These are phyloP conservation scores for Mesembryanthemum crystallinum DNA, from an alignment of 148 eudicot species.

Conservation along the genomic window DNA sequence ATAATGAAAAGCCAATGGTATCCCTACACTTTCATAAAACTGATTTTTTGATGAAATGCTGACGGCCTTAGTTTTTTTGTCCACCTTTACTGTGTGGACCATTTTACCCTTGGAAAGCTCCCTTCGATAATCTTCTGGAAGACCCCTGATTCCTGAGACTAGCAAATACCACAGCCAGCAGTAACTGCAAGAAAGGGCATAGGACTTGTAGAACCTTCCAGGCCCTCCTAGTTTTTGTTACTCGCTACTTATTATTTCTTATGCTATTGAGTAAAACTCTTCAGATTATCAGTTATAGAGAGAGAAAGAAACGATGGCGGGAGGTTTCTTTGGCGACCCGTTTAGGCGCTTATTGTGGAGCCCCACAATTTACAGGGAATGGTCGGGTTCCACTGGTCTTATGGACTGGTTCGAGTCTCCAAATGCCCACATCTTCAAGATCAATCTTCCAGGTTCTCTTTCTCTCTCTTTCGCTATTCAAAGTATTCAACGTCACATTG, in stretches of 20 bases:
- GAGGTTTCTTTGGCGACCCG: slow-evolving; percentile 47
- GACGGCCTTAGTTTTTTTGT: too few relatives aligned
- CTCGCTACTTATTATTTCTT: too few relatives aligned
- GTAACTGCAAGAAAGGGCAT: neutral
- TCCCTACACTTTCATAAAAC: too few relatives aligned
- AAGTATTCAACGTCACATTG: neutral
- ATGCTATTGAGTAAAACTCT: too few relatives aligned
- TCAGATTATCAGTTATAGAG: neutral
- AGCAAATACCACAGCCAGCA: too few relatives aligned
- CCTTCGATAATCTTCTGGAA: too few relatives aligned
- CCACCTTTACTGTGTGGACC: too few relatives aligned
- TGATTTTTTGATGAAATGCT: too few relatives aligned
- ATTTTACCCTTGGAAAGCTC: too few relatives aligned
- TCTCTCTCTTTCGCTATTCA: neutral
- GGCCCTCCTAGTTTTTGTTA: too few relatives aligned
- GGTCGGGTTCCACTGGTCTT: slow-evolving; percentile 46
- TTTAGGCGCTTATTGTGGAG: slow-evolving; percentile 46
- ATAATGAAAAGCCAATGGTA: too few relatives aligned
- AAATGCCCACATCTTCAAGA: slow-evolving; percentile 59
- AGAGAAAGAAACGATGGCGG: slow-evolving; percentile 34
- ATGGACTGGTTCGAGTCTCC: slow-evolving; percentile 76
- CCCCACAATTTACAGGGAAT: slow-evolving; percentile 35
- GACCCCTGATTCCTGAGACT: too few relatives aligned
- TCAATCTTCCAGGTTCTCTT: slow-evolving; percentile 68
- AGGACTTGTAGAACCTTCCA: neutral